A percentile compares a stretch with the other conserved stretches of the same genome.
Conservation (phyloP, 208 protist species). For the Leishmania braziliensis region DNA sequence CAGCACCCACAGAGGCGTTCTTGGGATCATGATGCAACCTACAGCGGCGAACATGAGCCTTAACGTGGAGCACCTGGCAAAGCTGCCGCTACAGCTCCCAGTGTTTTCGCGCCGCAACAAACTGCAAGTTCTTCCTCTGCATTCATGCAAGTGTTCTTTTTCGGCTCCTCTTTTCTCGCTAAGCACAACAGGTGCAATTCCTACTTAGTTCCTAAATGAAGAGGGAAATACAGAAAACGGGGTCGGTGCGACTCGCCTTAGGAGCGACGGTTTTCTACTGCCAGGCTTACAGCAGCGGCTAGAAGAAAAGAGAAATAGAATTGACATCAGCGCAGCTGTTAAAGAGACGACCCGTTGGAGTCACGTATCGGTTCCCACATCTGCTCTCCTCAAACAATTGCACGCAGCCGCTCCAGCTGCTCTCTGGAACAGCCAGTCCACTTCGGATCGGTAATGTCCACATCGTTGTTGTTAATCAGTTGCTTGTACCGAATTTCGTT, state of each 20-base stretch:
- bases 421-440: constrained; percentile 88
- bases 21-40: neutral
- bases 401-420: constrained; percentile 70
- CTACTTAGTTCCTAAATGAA: constrained; percentile 22
- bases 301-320: neutral
- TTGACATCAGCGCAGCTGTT: neutral
- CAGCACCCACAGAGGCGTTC: neutral
- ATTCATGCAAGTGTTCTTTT: neutral
- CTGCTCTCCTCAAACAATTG: constrained; percentile 46
- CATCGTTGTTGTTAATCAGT: constrained; percentile 86
- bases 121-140: neutral
- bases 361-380: neutral
- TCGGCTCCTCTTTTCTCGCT: neutral
- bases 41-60: neutral
- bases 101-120: neutral
- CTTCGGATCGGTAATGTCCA: constrained; percentile 90
- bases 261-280: constrained; percentile 10
- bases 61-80: neutral
- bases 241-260: neutral
- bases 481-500: constrained; percentile 89
- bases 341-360: neutral
- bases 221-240: neutral
- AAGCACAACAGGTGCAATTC: neutral
- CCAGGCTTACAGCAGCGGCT: constrained; percentile 5
- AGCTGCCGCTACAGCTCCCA: neutral